A percentile compares a stretch with the other conserved stretches of the same genome.
Conservation (phyloP, 768 basidiomycete genomes). For the Coprinellus micaceus region DNA sequence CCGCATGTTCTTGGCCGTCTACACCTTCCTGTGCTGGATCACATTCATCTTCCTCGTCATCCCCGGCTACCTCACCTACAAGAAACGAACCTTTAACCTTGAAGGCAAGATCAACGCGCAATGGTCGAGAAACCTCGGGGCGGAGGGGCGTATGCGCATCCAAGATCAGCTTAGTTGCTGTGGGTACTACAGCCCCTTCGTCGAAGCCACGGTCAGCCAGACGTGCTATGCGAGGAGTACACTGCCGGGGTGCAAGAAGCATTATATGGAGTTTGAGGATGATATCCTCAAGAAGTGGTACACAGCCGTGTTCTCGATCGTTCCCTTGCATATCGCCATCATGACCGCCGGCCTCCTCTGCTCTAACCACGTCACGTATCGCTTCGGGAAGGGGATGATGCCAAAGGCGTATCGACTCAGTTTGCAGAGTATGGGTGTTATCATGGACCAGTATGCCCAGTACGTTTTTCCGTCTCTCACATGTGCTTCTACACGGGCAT, state of each 20-base stretch:
- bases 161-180: slow-evolving; percentile 78
- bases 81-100: slow-evolving; percentile 69
- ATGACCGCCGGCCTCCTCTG: slow-evolving; percentile 66
- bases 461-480: slow-evolving; percentile 29
- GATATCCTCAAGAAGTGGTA: slow-evolving; percentile 61
- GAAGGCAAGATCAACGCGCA: slow-evolving; percentile 78
- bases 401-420: slow-evolving; percentile 78
- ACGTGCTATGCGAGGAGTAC: slow-evolving; percentile 71
- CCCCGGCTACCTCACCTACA: slow-evolving; percentile 80
- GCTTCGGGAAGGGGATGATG: slow-evolving; percentile 87
- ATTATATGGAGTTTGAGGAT: slow-evolving; percentile 57
- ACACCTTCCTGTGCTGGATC: slow-evolving; percentile 75
- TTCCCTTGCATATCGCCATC: slow-evolving; percentile 61
- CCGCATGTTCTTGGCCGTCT: slow-evolving; percentile 74
- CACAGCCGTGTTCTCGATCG: slow-evolving; percentile 58
- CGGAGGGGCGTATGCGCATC: slow-evolving; percentile 58
- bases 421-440: slow-evolving; percentile 70
- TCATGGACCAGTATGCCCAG: slow-evolving; percentile 84
- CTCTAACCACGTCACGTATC: slow-evolving; percentile 81
- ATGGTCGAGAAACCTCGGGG: slow-evolving; percentile 64
- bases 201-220: slow-evolving; percentile 72
- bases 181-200: slow-evolving; percentile 76
- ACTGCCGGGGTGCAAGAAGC: slow-evolving; percentile 70
- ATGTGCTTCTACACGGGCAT: not conserved
- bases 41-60: slow-evolving; percentile 66